These are phyloP conservation scores for Chrysoporthe deuterocubensis DNA, from an alignment of 2,329 filamentous ascomycete species.

Conservation along the genomic window DNA sequence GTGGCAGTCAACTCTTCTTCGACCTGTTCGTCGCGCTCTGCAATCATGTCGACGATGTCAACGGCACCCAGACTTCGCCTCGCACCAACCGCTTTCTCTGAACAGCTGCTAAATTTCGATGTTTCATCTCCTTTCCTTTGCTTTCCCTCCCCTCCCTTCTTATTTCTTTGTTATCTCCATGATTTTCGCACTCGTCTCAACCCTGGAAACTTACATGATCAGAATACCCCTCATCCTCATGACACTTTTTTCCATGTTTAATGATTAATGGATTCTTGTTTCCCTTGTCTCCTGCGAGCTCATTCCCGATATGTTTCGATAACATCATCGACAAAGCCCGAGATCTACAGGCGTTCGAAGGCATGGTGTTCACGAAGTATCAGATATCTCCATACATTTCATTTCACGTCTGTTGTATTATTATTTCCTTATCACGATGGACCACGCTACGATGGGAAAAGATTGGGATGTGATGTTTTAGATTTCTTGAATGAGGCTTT, in stretches of 20 bases:
- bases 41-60: slow-evolving; percentile 80
- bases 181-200: slow-evolving; percentile 8
- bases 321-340: slow-evolving; percentile 16
- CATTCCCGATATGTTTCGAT: background rate
- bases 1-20: slow-evolving; percentile 83
- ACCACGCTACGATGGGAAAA: background rate
- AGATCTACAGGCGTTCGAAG: slow-evolving; percentile 19
- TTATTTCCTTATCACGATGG: slow-evolving; percentile 7
- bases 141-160: background rate
- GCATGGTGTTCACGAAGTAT: slow-evolving; percentile 1
- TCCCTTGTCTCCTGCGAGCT: background rate
- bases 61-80: slow-evolving; percentile 53
- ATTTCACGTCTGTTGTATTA: slow-evolving; percentile 21
- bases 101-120: background rate
- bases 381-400: background rate
- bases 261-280: slow-evolving; percentile 18
- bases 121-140: background rate
- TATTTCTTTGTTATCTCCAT: slow-evolving; percentile 1
- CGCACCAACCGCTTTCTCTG: slow-evolving; percentile 47
- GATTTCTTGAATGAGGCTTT: slow-evolving; percentile 17
- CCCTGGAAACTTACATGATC: slow-evolving; percentile 19
- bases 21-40: slow-evolving; percentile 92
- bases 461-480: slow-evolving; percentile 11
- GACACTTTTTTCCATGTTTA: slow-evolving; percentile 10
- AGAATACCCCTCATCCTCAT: slow-evolving; percentile 27